These are phyloP conservation scores for Chlamydomonas eustigma DNA, from an alignment of 139 green algal genomes.

Conservation along the genomic window DNA sequence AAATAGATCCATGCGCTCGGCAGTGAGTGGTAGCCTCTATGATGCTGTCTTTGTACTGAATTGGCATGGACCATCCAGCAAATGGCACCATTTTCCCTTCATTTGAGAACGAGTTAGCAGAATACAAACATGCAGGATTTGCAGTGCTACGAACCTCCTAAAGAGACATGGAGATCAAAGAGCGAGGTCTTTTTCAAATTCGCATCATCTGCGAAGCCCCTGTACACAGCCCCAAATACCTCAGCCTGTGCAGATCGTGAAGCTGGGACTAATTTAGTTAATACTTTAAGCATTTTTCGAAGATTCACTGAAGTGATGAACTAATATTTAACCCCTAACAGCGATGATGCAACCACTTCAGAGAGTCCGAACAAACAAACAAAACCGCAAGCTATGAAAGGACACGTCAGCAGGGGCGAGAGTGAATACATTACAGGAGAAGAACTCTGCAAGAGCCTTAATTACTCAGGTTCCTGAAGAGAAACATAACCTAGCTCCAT, in stretches of 20 bases:
- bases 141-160: conserved; percentile 78
- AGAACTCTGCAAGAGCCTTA: too few relatives aligned
- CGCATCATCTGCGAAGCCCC: conserved; percentile 58
- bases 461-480: too few relatives aligned
- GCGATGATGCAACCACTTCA: too few relatives aligned
- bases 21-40: conserved; percentile 92
- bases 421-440: too few relatives aligned
- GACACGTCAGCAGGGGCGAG: too few relatives aligned
- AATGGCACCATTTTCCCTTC: conserved; percentile 98
- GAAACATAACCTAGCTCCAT: too few relatives aligned
- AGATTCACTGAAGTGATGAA: neutral
- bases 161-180: conserved; percentile 86
- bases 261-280: neutral
- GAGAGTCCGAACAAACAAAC: too few relatives aligned
- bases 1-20: conserved; percentile 79
- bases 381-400: too few relatives aligned
- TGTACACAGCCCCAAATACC: neutral
- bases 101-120: too few relatives aligned
- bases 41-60: conserved; percentile 98
- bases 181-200: conserved; percentile 81
- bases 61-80: conserved; percentile 95
- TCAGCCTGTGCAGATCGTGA: neutral
- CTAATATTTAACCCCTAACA: too few relatives aligned
- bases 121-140: too few relatives aligned
- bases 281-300: neutral